Conservation (phyloP, 345 rosid species). For the Firmiana major region DNA sequence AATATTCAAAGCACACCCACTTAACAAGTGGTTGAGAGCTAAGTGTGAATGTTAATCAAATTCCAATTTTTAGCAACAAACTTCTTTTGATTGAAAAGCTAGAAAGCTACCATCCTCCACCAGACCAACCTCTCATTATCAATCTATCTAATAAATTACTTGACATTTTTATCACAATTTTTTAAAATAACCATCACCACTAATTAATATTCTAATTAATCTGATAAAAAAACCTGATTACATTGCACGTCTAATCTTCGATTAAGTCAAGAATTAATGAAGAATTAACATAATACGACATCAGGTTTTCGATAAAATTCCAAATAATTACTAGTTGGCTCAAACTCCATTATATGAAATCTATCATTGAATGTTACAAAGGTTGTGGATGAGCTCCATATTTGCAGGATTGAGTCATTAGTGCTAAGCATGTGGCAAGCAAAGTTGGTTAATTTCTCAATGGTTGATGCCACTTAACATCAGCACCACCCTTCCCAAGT, state of each 20-base stretch:
- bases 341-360: neutral
- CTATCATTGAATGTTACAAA: neutral
- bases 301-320: neutral
- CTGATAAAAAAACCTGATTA: neutral
- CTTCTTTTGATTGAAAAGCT: conserved; percentile 9
- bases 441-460: conserved; percentile 1
- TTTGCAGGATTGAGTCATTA: neutral
- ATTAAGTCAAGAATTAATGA: neutral
- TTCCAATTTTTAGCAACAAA: conserved; percentile 4
- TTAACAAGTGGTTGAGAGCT: conserved; percentile 12
- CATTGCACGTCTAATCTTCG: neutral
- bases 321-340: neutral
- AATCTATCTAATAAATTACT: neutral
- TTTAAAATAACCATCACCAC: conserved; percentile 7
- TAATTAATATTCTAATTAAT: conserved; percentile 16
- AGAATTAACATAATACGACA: neutral
- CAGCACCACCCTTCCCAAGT: too few relatives aligned
- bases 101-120: neutral
- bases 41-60: conserved; percentile 7
- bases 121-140: neutral
- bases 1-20: conserved; percentile 8
- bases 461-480: neutral
- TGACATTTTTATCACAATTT: neutral
- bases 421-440: conserved; percentile 10
- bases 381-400: neutral